phyloP scores from a whole-genome alignment of 2,329 filamentous ascomycete species.

The Aspergillus arachidicola region DNA sequence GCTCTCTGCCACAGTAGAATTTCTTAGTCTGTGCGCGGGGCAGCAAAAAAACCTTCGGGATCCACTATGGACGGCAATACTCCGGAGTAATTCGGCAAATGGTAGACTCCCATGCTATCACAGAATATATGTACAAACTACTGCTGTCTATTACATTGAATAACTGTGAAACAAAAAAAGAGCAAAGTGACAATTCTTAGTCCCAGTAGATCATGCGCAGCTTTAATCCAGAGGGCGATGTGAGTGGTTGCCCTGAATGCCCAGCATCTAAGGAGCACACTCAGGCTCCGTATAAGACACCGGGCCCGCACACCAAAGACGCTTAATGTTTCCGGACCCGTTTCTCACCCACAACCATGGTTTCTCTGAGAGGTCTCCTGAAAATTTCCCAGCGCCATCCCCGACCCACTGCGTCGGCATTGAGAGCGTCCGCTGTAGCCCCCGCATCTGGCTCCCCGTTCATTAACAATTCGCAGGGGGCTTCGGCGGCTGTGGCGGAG shows the following conservation, averaged over 20 bases:
- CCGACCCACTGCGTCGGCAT: background rate
- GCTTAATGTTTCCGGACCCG: background rate
- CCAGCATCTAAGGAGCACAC: background rate
- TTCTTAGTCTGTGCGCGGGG: background rate
- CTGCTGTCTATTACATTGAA: background rate
- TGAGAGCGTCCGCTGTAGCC: conserved; percentile 1
- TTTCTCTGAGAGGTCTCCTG: conserved; percentile 2
- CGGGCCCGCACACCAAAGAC: background rate
- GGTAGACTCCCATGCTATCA: background rate
- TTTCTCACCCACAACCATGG: background rate
- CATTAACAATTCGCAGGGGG: conserved; percentile 9
- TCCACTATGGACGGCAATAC: background rate
- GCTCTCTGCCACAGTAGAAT: background rate
- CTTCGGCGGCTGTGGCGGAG: conserved; percentile 8
- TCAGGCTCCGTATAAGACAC: background rate
- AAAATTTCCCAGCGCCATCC: conserved; percentile 4
- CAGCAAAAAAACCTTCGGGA: background rate
- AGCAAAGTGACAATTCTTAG: background rate
- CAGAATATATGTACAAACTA: background rate
- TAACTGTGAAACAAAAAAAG: background rate
- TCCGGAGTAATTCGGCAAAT: background rate
- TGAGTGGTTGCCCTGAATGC: background rate
- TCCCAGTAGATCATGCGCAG: background rate
- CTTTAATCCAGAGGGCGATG: background rate
- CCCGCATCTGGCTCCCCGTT: conserved; percentile 7